Evolutionary conservation across 2,329 filamentous ascomycete genomes (phyloP), one percentile per base, ranked within the genome.

Genomic region (Fusarium verticillioides): DNA sequence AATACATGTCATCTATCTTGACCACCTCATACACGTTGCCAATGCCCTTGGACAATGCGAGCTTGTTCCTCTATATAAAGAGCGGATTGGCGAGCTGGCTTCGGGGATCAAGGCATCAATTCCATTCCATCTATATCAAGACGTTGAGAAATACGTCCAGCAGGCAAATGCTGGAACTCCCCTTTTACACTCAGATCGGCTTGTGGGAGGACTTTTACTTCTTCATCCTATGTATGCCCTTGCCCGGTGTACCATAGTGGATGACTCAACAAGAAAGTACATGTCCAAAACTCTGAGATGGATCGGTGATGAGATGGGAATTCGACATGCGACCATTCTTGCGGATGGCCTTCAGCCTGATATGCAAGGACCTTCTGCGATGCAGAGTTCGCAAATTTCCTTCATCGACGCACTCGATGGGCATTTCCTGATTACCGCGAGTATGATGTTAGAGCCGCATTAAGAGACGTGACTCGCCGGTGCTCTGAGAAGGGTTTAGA

Each of bases 391-490:
- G 7, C 23, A 11, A 9, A 32, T 66, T 4, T n/a, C 52, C 1
- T 67, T 67, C 9, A 28, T 67, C 16, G 64, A 67, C 39, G 63
- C 53, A 10, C 62, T 67, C 8, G 64, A 67, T n/a, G 64, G 64
- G 8, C 64, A 66, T 39, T 67, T 66, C 4, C 23, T 67, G 5
- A 67, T 67, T 3, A 67, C 62, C 1, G 64, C 64, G 2, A 67
- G 64, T 8, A 67, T 67, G 64, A 52, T 66, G 62, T 26, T 65
- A 18, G 44, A 66, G 26, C 26, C 26, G 26, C 26, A 26, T 26
- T 26, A 26, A 26, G 26, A 26, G 26, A 26, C 26, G 26, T 26
- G 26, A 26, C 26, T 26, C 26, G 4, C 26, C 26, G 26, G 26
- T 26, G 26, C 26, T 26, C 26, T 26, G 26, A 26, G 26, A 26